Conservation (phyloP, 495 filamentous ascomycete species). For the Penicillium parvum region DNA sequence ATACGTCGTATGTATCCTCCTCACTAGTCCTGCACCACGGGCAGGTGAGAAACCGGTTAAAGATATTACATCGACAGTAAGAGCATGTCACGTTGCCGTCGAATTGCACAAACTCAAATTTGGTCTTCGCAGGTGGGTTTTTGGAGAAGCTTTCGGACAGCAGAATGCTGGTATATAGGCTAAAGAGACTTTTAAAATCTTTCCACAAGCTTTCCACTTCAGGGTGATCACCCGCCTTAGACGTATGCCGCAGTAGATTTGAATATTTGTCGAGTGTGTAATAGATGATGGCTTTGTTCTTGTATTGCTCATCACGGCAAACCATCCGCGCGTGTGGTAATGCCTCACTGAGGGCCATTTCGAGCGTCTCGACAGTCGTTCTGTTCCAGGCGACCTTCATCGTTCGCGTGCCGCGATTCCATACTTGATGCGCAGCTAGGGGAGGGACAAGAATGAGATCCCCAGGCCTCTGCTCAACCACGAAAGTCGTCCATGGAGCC, state of each 20-base stretch:
- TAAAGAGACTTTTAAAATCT: conserved; percentile 77
- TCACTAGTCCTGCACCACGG: conserved; percentile 64
- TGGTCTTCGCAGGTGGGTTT: conserved; percentile 49
- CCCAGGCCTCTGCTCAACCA: conserved; percentile 88
- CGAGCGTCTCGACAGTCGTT: conserved; percentile 87
- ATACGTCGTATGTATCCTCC: conserved; percentile 85
- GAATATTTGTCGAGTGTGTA: conserved; percentile 78
- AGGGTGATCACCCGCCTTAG: conserved; percentile 35
- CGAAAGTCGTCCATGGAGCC: conserved; percentile 85
- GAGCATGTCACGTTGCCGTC: conserved; percentile 92
- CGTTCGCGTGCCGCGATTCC: conserved; percentile 92
- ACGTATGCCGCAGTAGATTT: conserved; percentile 49
- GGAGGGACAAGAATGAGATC: conserved; percentile 97
- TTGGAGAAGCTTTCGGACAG: conserved; percentile 78
- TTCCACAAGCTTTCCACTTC: conserved; percentile 62
- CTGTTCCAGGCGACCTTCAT: conserved; percentile 98
- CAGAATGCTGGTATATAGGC: conserved; percentile 70
- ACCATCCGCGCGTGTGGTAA: conserved; percentile 83
- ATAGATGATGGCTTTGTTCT: conserved; percentile 92
- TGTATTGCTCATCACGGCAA: conserved; percentile 98
- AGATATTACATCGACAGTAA: conserved; percentile 93
- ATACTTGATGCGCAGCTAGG: conserved; percentile 94
- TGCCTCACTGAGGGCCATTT: conserved; percentile 78
- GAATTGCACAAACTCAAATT: conserved; percentile 67
- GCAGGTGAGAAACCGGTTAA: conserved; percentile 94